A percentile compares a stretch with the other conserved stretches of the same genome.
These are phyloP conservation scores for Suhomyces anneliseae DNA, from an alignment of 1,139 yeast genomes.

Conservation along the genomic window DNA sequence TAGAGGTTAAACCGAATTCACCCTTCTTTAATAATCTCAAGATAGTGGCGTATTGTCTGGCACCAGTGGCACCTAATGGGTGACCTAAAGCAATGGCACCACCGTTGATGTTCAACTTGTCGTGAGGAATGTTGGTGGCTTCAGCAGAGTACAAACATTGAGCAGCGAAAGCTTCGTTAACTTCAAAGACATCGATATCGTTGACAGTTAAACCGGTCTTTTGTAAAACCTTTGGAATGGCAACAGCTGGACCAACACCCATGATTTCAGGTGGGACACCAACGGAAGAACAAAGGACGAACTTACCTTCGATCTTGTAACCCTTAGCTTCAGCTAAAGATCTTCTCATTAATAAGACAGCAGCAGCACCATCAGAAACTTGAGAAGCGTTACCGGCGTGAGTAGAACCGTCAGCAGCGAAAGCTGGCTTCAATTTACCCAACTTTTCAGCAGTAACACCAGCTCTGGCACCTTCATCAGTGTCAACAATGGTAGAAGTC, in stretches of 20 bases:
- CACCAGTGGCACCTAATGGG: constrained; percentile 95
- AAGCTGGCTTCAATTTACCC: constrained; percentile 82
- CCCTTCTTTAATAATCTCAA: constrained; percentile 77
- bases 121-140: constrained; percentile 62
- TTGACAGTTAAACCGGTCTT: constrained; percentile 60
- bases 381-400: constrained; percentile 97
- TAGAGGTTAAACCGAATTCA: constrained; percentile 85
- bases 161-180: constrained; percentile 96
- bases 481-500: constrained; percentile 51
- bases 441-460: constrained; percentile 81
- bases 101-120: constrained; percentile 85
- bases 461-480: constrained; percentile 90
- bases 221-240: constrained; percentile 79
- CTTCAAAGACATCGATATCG: constrained; percentile 77
- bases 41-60: constrained; percentile 89
- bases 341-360: constrained; percentile 80
- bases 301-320: constrained; percentile 69
- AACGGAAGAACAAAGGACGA: constrained; percentile 69
- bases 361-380: constrained; percentile 94
- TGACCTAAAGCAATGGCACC: constrained; percentile 97
- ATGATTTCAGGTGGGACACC: constrained; percentile 97
- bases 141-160: constrained; percentile 81
- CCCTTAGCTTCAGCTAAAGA: constrained; percentile 79
- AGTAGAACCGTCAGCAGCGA: constrained; percentile 76
- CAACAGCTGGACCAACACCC: constrained; percentile 97